phyloP scores from a whole-genome alignment of 345 rosid genomes.

The Populus nigra region DNA sequence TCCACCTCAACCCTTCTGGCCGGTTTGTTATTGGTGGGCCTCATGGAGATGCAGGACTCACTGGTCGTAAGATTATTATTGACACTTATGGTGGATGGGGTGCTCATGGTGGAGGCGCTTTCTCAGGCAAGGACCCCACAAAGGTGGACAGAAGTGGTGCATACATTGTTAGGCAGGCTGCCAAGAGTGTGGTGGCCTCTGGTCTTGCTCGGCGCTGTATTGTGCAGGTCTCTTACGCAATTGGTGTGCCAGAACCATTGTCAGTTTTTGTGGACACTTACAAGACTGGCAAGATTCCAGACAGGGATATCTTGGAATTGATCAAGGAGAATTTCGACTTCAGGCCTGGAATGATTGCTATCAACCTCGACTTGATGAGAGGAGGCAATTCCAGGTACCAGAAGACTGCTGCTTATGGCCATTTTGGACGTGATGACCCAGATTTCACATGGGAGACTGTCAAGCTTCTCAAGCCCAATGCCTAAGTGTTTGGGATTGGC shows the following conservation, averaged over 20 bases:
- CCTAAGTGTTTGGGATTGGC: slow-evolving; percentile 22
- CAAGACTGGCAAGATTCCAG: slow-evolving; percentile 38
- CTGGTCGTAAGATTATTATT: slow-evolving; percentile 74
- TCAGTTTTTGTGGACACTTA: slow-evolving; percentile 55
- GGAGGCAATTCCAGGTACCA: slow-evolving; percentile 74
- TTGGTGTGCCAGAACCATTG: slow-evolving; percentile 67
- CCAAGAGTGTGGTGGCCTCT: slow-evolving; percentile 71
- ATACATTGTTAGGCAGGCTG: slow-evolving; percentile 74
- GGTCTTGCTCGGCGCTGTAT: slow-evolving; percentile 75
- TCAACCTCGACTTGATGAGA: slow-evolving; percentile 69
- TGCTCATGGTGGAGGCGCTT: slow-evolving; percentile 62
- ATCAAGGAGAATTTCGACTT: slow-evolving; percentile 67
- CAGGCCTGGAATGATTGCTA: slow-evolving; percentile 77
- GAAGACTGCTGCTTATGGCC: slow-evolving; percentile 73
- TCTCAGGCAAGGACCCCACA: slow-evolving; percentile 66
- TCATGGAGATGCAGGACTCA: slow-evolving; percentile 82
- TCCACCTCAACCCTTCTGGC: slow-evolving; percentile 79
- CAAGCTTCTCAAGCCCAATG: slow-evolving; percentile 67
- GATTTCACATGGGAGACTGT: slow-evolving; percentile 77
- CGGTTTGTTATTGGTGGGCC: slow-evolving; percentile 83
- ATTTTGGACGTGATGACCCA: slow-evolving; percentile 69
- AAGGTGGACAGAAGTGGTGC: slow-evolving; percentile 84
- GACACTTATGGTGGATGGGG: slow-evolving; percentile 70
- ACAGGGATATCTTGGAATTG: slow-evolving; percentile 32
- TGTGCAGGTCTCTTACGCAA: slow-evolving; percentile 75